These are phyloP conservation scores for Torulaspora globosa DNA, from an alignment of 1,139 yeast genomes.

Conservation along the genomic window DNA sequence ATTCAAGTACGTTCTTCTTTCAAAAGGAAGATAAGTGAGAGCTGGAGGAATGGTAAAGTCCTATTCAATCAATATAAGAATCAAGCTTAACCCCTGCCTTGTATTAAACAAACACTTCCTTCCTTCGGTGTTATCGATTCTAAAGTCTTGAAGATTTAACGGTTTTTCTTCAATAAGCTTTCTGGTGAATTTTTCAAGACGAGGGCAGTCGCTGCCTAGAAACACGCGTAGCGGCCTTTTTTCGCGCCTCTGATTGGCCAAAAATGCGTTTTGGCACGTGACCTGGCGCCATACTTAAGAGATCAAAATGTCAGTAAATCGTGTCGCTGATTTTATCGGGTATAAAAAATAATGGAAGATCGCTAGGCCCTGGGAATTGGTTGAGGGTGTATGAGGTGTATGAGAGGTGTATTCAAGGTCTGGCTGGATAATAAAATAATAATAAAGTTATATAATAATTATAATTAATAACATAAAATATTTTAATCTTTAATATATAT, in stretches of 20 bases:
- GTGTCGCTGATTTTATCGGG: too few relatives aligned
- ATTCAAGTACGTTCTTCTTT: background rate
- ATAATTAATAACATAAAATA: too few relatives aligned
- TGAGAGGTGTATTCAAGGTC: too few relatives aligned
- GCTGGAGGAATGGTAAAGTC: background rate
- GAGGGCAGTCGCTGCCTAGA: too few relatives aligned
- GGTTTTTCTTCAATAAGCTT: conserved; percentile 2
- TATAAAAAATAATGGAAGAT: too few relatives aligned
- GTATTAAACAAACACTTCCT: background rate
- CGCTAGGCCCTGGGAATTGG: too few relatives aligned
- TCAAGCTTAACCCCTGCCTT: conserved; percentile 6
- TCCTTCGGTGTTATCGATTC: conserved; percentile 7
- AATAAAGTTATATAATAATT: too few relatives aligned
- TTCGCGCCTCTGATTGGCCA: conserved; percentile 5
- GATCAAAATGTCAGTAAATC: background rate
- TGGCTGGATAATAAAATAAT: too few relatives aligned
- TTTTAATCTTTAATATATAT: too few relatives aligned
- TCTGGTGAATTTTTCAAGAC: background rate
- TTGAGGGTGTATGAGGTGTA: too few relatives aligned
- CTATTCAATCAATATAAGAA: background rate
- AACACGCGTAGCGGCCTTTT: background rate
- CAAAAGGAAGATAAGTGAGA: too few relatives aligned
- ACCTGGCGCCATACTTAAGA: background rate
- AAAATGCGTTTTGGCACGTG: background rate
- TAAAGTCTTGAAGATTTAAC: background rate